Evolutionary conservation across 352 stramenopile species (phyloP).

Genomic region (Sclerospora graminicola): DNA sequence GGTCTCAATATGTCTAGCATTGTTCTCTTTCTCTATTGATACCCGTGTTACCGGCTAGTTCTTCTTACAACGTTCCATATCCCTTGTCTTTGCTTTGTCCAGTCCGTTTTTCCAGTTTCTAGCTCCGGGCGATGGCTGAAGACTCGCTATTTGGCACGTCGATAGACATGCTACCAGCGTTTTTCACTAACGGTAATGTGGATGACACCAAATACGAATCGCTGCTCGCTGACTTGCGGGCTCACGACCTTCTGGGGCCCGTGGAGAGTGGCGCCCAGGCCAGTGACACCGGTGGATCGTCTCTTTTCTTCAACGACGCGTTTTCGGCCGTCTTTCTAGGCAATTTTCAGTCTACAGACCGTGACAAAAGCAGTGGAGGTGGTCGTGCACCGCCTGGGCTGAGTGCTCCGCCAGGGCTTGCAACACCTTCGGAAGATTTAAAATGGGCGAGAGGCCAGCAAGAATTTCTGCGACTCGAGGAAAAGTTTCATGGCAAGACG

Average conservation of each 20-base stretch:
- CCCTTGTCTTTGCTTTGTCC: not conserved
- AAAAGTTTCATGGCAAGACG: slow-evolving; percentile 25
- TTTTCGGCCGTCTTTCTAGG: slow-evolving; percentile 81
- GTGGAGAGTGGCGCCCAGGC: slow-evolving; percentile 28
- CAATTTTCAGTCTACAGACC: slow-evolving; percentile 41
- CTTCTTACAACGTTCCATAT: not conserved
- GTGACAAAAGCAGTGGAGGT: slow-evolving; percentile 8
- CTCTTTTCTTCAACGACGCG: slow-evolving; percentile 79
- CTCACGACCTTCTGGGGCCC: slow-evolving; percentile 72
- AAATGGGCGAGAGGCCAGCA: slow-evolving; percentile 75
- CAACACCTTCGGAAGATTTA: slow-evolving; percentile 50
- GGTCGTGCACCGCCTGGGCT: slow-evolving; percentile 41
- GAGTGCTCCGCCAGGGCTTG: slow-evolving; percentile 39
- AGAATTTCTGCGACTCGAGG: slow-evolving; percentile 53
- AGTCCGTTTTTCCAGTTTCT: no score
- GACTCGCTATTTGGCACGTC: slow-evolving; percentile 32
- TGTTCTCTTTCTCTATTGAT: slow-evolving; percentile 9
- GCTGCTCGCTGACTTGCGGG: slow-evolving; percentile 70
- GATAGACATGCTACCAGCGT: slow-evolving; percentile 47
- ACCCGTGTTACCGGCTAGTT: slow-evolving; percentile 1
- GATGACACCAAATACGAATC: slow-evolving; percentile 85
- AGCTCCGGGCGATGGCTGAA: slow-evolving; percentile 25
- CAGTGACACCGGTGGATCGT: slow-evolving; percentile 22
- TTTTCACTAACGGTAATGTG: slow-evolving; percentile 72
- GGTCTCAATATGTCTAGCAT: not conserved